Evolutionary conservation across 2,329 filamentous ascomycete genomes (phyloP), one percentile per base, ranked within the genome.

Genomic region (Neofusicoccum cordaticola): DNA sequence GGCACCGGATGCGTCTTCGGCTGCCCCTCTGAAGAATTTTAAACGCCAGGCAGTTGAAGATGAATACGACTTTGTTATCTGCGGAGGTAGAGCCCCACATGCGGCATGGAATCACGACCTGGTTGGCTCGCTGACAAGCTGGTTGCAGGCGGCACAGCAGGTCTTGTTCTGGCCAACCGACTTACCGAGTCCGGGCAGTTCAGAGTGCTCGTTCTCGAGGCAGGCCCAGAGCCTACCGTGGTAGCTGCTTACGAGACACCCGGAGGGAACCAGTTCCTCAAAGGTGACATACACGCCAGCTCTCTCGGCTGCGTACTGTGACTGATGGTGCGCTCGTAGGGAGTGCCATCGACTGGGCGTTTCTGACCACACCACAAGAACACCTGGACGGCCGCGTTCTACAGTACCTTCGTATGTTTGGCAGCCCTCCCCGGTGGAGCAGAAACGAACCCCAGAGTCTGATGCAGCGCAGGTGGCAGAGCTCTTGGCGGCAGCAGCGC

Each of bases 301-400:
- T 7, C 62, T 63, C 48, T 64, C 37, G 42, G 41, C 34, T 62
- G 34, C 35, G 37, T 42, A 12, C 51, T 56, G 57, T 45, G 4
- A 17, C 15, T 22, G 45, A 35, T 51, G 35, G n/a, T n/a, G 68
- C 67, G 63, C n/a, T 31, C 4, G 7, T 31, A 22, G 52, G 52
- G 6, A 72, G 69, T 12, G 62, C 69, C 3, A 68, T 76, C 27
- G 73, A 76, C 50, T 77, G 72, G 72, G 69, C 66, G 1, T 69
- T 74, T 39, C 45, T 67, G 2, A 75, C 72, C 3, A 66, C 67
- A 13, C 77, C 65, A 47, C 66, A 67, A 47, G 68, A 67, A 51
- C 66, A 70, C 37, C 45, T 73, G 27, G 68, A 68, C 19, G 68
- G 68, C 35, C 68, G 72, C 15, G 70, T 67, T 1, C 56, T 73